A percentile compares a stretch with the other conserved stretches of the same genome.
phyloP scores from a whole-genome alignment of 257 asterid genomes.

The Cruciata laevipes region DNA sequence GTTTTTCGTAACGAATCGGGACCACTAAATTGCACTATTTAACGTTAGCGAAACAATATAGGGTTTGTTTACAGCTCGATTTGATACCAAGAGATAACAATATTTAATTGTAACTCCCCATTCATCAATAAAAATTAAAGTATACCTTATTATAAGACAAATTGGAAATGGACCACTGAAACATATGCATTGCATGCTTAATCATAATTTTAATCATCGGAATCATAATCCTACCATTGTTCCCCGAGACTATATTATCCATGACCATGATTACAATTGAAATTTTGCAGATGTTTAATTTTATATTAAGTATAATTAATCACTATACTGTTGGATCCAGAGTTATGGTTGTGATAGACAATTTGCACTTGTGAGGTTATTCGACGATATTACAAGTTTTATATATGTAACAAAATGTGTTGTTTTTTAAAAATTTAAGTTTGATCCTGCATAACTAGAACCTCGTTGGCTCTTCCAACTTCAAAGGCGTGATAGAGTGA shows the following conservation, averaged over 20 bases:
- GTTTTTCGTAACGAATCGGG: neutral
- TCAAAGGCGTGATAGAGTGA: too few species aligned
- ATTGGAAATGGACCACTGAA: conserved; percentile 20
- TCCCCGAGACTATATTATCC: neutral
- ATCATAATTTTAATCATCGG: conserved; percentile 3
- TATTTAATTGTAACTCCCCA: neutral
- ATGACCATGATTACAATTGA: neutral
- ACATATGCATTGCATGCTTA: conserved; percentile 17
- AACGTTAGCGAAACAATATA: neutral
- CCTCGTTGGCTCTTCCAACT: too few species aligned
- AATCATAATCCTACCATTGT: neutral
- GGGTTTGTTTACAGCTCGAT: conserved; percentile 35
- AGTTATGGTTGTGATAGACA: too few species aligned
- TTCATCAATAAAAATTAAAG: conserved; percentile 5
- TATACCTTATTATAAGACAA: neutral
- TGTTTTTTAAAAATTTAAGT: too few species aligned
- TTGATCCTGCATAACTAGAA: too few species aligned
- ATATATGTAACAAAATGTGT: too few species aligned
- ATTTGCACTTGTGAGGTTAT: too few species aligned
- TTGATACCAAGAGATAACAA: conserved; percentile 20
- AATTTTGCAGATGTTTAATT: too few species aligned
- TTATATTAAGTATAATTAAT: too few species aligned
- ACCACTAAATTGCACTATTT: neutral
- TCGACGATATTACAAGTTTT: too few species aligned
- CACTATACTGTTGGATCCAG: too few species aligned